Conservation (phyloP, 2,329 filamentous ascomycete genomes). For the Fusarium circinatum region DNA sequence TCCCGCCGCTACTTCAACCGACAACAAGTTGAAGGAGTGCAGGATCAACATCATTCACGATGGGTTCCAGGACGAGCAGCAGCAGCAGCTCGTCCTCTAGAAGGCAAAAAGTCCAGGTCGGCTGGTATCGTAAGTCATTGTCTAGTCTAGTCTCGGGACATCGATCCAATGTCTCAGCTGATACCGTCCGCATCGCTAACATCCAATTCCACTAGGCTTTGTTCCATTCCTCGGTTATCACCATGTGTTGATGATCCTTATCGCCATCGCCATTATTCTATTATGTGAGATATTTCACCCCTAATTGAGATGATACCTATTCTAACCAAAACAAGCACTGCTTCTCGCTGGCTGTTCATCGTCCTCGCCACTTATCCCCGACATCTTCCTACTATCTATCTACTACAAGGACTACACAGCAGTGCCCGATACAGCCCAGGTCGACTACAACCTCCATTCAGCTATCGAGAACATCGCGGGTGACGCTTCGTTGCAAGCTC, state of each 20-base stretch:
- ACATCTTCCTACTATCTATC: slow-evolving; percentile 97
- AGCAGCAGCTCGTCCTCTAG: slow-evolving; percentile 41
- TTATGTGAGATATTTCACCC: slow-evolving; percentile 75
- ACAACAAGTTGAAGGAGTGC: slow-evolving; percentile 24
- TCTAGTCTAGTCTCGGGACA: background rate
- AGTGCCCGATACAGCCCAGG: slow-evolving; percentile 84
- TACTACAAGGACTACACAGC: slow-evolving; percentile 93
- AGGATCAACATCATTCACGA: slow-evolving; percentile 33
- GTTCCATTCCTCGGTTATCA: slow-evolving; percentile 78
- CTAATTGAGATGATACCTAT: background rate
- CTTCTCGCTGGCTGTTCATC: slow-evolving; percentile 96
- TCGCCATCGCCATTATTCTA: slow-evolving; percentile 92
- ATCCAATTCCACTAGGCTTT: slow-evolving; percentile 58
- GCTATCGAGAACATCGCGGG: slow-evolving; percentile 93
- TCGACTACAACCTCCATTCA: slow-evolving; percentile 86
- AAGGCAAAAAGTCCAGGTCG: slow-evolving; percentile 56
- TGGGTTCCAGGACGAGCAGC: slow-evolving; percentile 40
- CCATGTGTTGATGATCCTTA: slow-evolving; percentile 97
- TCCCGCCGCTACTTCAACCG: slow-evolving; percentile 20
- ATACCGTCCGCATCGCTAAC: slow-evolving; percentile 33
- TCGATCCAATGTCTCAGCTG: slow-evolving; percentile 32
- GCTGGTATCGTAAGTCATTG: slow-evolving; percentile 60
- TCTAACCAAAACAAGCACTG: slow-evolving; percentile 68
- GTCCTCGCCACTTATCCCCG: slow-evolving; percentile 91
- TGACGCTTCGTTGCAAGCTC: slow-evolving; percentile 82